These are phyloP conservation scores for Geotrichum carabidarum DNA, from an alignment of 1,139 yeast species.

Conservation along the genomic window DNA sequence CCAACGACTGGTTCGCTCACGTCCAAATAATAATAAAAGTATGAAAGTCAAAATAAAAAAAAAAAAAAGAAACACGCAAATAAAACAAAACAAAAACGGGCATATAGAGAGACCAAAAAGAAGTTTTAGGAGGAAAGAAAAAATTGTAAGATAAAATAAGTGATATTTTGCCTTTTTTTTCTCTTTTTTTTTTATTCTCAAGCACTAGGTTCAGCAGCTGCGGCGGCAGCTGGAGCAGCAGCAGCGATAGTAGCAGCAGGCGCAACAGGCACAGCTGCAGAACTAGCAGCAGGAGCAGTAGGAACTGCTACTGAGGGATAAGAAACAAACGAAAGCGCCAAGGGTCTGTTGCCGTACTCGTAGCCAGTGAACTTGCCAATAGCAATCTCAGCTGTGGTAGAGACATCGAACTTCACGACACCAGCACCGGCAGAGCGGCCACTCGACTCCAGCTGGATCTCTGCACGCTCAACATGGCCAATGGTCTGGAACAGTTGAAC, in stretches of 20 bases:
- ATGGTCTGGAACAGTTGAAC: slow-evolving; percentile 81
- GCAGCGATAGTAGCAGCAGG: slow-evolving; percentile 12
- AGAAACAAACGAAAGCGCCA: slow-evolving; percentile 56
- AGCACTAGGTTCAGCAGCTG: slow-evolving; percentile 2
- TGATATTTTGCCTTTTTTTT: too few species aligned
- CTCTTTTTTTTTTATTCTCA: too few species aligned
- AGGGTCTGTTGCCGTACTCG: slow-evolving; percentile 75
- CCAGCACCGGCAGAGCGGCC: slow-evolving; percentile 82
- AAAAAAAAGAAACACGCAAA: not conserved
- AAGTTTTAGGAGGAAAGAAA: too few species aligned
- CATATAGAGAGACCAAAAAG: too few species aligned
- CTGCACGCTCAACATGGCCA: slow-evolving; percentile 73
- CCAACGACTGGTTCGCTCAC: too few species aligned
- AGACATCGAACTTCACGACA: slow-evolving; percentile 69
- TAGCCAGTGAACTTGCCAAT: slow-evolving; percentile 70
- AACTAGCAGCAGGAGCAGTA: slow-evolving; percentile 2
- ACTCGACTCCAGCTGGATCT: slow-evolving; percentile 57
- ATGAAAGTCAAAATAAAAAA: too few species aligned
- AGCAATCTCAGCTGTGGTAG: slow-evolving; percentile 68
- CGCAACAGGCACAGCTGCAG: slow-evolving; percentile 1
- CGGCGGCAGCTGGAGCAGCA: slow-evolving; percentile 8
- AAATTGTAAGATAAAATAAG: too few species aligned
- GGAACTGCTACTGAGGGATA: slow-evolving; percentile 19
- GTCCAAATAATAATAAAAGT: too few species aligned
- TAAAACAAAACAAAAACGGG: not conserved